Conservation (phyloP, 805 yeast species). For the Monosporozyma yasuniensis region DNA sequence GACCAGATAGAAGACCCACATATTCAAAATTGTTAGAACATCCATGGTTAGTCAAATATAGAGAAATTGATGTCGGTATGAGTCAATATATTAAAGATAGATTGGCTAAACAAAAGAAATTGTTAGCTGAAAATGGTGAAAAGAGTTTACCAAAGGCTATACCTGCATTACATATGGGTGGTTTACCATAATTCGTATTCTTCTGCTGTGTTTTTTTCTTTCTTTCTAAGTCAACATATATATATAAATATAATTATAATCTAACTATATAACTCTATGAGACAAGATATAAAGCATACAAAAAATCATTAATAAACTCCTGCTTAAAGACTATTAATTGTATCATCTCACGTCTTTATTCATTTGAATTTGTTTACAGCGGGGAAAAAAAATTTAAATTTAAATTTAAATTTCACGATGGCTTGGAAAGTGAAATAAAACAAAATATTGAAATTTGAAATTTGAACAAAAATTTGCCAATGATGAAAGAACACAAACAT, state of each 20-base stretch:
- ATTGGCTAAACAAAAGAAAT: constrained; percentile 24
- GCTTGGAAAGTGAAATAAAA: too few relatives aligned
- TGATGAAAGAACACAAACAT: not conserved
- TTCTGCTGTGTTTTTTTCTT: too few relatives aligned
- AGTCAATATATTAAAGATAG: constrained; percentile 32
- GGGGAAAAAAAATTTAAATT: too few relatives aligned
- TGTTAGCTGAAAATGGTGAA: constrained; percentile 22
- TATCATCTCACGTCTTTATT: too few relatives aligned
- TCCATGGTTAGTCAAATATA: constrained; percentile 66
- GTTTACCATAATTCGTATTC: constrained; percentile 15
- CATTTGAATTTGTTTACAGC: too few relatives aligned
- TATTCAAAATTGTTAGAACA: constrained; percentile 67
- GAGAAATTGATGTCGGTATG: constrained; percentile 34
- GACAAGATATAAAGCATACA: too few relatives aligned
- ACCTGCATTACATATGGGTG: constrained; percentile 33
- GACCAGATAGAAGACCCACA: constrained; percentile 72
- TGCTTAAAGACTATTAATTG: too few relatives aligned
- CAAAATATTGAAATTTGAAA: not conserved
- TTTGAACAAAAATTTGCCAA: not conserved
- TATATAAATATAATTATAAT: too few relatives aligned
- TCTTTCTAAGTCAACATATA: too few relatives aligned
- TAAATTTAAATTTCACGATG: too few relatives aligned
- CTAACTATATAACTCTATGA: too few relatives aligned
- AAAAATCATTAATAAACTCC: too few relatives aligned
- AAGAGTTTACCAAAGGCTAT: constrained; percentile 21